Base-by-base conservation (phyloP, 768 basidiomycete genomes). In the Boletus rubropictus region DNA sequence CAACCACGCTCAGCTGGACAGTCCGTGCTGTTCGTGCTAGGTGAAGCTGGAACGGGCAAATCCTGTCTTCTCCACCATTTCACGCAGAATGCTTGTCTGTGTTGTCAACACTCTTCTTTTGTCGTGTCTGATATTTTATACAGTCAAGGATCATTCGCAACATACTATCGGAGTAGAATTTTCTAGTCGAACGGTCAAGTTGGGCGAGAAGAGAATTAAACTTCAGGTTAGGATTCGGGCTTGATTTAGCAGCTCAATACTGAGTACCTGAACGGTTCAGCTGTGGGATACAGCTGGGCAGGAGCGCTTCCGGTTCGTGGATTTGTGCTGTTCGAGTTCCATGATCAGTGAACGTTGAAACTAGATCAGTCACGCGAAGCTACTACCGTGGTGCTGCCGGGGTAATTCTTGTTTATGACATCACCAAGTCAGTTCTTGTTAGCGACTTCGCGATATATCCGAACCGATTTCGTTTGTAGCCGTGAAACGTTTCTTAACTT, bases 151-250 rank as follows among this genome's bases (percentile, higher is more conserved):
- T 56, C 87, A 95, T 68, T 92, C 92, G 5, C 89, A 94, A 69
- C 96, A 98, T 66, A 98, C 96, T 12, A 98, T 99, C 49, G 96
- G 95, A 9, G 96, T 99, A 24, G 96, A 98, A 63, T 98, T 99
- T 64, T 92, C 92, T 15, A 95, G 92, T 63, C 76, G 93, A 56
- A 93, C 92, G 0, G 81, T 99, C 50, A 86, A 86, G 59, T 76
- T 98, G 20, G 94, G 89, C 42, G 93, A 96, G 74, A 90, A 92
- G 70, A 80, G 86, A 54, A 91, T 96, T 55, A 97, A 96, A 67
- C 77, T 97, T 32, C 95, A 97, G 81, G 93, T 92, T 38, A 53
- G 78, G 59, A 12, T 39, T 42, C 44, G 11, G 7, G n/a, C 31
- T 42, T 29, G 22, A 9, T 33, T 48, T 31, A 45, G 29, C 40